phyloP scores from a whole-genome alignment of 2,329 filamentous ascomycete species.

The Curvularia sp. region DNA sequence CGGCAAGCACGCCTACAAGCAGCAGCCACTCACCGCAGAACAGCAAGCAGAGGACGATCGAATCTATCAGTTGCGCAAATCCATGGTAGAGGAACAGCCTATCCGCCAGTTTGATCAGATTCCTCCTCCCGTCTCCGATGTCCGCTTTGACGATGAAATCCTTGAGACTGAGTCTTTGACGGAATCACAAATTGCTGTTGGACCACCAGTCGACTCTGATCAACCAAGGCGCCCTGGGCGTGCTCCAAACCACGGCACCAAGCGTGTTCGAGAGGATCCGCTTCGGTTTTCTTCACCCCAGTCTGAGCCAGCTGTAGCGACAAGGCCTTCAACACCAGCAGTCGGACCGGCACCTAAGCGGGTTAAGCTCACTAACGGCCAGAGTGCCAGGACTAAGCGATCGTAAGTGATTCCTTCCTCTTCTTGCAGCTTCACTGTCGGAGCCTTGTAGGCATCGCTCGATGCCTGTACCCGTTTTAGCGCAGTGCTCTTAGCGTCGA shows the following conservation, averaged over 20 bases:
- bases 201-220: conserved; percentile 43
- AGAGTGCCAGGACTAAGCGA: conserved; percentile 47
- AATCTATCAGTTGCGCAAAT: conserved; percentile 33
- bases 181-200: conserved; percentile 46
- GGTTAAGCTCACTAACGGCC: conserved; percentile 46
- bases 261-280: conserved; percentile 42
- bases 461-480: conserved; percentile 36
- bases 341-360: conserved; percentile 42
- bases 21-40: conserved; percentile 37
- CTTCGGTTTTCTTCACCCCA: conserved; percentile 43
- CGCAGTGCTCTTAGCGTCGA: conserved; percentile 37
- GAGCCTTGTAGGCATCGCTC: conserved; percentile 25
- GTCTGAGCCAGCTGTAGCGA: conserved; percentile 39
- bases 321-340: conserved; percentile 46
- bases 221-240: conserved; percentile 41
- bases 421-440: conserved; percentile 21
- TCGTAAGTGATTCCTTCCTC: conserved; percentile 42
- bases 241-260: conserved; percentile 36
- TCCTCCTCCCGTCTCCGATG: conserved; percentile 39
- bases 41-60: conserved; percentile 37
- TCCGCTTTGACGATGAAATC: conserved; percentile 48
- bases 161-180: conserved; percentile 47
- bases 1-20: conserved; percentile 40
- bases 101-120: conserved; percentile 30
- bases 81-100: conserved; percentile 36